These are phyloP conservation scores for Thalassiosira pacifica DNA, from an alignment of 352 stramenopile species.

Conservation along the genomic window DNA sequence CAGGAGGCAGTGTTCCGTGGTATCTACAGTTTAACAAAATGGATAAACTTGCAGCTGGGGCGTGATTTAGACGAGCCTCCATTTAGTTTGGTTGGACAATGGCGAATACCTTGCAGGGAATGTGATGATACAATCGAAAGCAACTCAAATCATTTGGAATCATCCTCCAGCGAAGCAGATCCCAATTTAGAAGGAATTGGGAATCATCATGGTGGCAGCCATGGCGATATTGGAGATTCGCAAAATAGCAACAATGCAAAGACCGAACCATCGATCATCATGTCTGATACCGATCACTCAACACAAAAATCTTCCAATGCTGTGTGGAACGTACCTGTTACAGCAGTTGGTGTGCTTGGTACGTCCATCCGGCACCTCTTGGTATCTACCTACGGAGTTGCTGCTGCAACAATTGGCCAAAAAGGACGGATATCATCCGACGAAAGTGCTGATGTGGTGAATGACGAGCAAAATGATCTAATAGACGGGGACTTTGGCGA, in stretches of 20 bases:
- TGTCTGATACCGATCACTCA: neutral
- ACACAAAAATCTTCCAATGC: neutral
- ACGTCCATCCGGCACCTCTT: constrained; percentile 46
- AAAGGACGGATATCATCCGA: neutral
- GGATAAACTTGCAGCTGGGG: neutral
- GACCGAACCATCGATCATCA: neutral
- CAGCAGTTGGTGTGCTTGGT: constrained; percentile 40
- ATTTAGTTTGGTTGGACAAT: too few species aligned
- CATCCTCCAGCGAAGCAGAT: neutral
- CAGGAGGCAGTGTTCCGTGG: neutral
- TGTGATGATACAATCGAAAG: neutral
- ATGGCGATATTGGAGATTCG: constrained; percentile 9
- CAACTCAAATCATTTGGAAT: too few species aligned
- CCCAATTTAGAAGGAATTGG: neutral
- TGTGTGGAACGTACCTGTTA: constrained; percentile 10
- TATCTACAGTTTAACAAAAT: constrained; percentile 11
- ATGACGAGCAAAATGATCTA: too few species aligned
- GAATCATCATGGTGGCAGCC: constrained; percentile 10
- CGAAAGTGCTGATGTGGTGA: neutral
- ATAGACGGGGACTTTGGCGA: too few species aligned
- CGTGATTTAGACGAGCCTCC: neutral
- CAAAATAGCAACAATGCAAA: neutral
- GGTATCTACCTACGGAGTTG: constrained; percentile 26
- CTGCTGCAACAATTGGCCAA: neutral
- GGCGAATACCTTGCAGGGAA: too few species aligned